phyloP scores from a whole-genome alignment of 139 green algal genomes.

The Haematococcus lacustris region DNA sequence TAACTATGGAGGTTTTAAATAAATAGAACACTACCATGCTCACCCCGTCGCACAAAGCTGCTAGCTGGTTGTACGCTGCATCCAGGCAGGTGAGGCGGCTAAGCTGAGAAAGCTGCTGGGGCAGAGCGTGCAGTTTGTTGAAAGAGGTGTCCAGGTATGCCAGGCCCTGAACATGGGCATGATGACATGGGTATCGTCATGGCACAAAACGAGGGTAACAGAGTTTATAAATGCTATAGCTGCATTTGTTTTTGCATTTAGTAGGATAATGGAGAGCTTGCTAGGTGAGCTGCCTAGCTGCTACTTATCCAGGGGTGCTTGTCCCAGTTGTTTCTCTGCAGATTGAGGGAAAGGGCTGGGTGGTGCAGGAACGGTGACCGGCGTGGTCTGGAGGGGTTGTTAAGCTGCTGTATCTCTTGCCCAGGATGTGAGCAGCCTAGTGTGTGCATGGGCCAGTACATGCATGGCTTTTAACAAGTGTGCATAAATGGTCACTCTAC shows the following conservation, averaged over 20 bases:
- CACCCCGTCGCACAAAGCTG: neutral
- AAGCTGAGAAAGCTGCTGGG: neutral
- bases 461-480: no score
- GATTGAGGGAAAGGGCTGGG: neutral
- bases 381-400: no score
- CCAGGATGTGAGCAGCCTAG: no score
- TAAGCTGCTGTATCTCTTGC: neutral
- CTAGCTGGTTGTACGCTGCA: neutral
- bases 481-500: no score
- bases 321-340: neutral
- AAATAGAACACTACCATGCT: neutral
- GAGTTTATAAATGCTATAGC: no score
- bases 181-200: neutral
- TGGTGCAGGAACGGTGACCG: neutral
- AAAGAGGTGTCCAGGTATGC: neutral
- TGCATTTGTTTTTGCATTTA: no score
- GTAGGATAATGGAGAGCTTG: no score
- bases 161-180: neutral
- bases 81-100: neutral
- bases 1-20: no score
- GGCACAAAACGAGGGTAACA: neutral
- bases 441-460: no score
- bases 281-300: neutral
- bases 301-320: neutral
- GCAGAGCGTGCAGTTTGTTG: neutral